Base-by-base conservation (phyloP, 176 grass and related monocot species). In the Alopecurus myosuroides region DNA sequence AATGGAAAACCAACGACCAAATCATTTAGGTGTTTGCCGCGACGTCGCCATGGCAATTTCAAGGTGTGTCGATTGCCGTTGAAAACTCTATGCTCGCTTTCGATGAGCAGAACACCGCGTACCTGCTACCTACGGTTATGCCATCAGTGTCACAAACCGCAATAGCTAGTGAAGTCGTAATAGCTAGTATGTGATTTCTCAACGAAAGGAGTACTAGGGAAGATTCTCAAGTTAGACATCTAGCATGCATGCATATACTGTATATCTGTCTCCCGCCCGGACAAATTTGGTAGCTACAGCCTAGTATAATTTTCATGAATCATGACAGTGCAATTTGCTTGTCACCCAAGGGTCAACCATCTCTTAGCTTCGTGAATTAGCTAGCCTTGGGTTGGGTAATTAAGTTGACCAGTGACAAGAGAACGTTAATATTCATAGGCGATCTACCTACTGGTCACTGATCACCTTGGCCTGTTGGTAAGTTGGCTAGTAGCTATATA, bases 21-120 rank as follows among this genome's bases (percentile, higher is more conserved):
- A 81, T 81, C 44, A 51, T 62, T 68, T 12, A 73, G 31, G 53
- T 75, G 70, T 42, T 60, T 20, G 69, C 58, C 39, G 70, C 55
- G 40, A 84, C 81, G 70, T 75, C 70, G 55, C 81, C 55, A 74
- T 84, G 70, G 55, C 40, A 26, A 25, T 48, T 63, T 75, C 40
- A 75, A 84, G 39, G 26, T 57, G 26, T 22, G 25, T 30, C 79
- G 1, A 41, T 28, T 50, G 30, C 25, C 23, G 61, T 76, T 84
- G 57, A 65, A 42, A 55, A 9, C 1, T 22, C 23, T 9, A 36
- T 28, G 44, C 12, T 30, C 15, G 48, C 36, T 46, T 85, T 33
- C 18, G 26, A 29, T 74, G 25, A 20, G 71, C 14, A 66, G 23
- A 51, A 25, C 48, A n/a, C 28, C 18, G 37, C 10, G 61, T 69